Evolutionary conservation across 2,329 filamentous ascomycete genomes (phyloP), one percentile per base, ranked within the genome.

Genomic region (Arachnomyces sp.): DNA sequence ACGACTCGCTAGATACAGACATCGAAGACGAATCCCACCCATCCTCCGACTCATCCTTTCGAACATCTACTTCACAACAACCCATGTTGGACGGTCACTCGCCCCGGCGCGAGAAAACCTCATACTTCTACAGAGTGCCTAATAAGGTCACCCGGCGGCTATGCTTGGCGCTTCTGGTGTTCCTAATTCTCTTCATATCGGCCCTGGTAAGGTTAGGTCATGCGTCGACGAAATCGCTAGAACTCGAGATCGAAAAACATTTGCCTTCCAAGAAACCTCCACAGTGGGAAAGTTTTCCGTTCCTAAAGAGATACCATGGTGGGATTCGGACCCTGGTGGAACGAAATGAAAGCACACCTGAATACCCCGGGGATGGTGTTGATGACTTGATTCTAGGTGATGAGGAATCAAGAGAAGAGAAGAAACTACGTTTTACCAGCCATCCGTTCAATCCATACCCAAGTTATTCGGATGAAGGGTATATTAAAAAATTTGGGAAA

Each of bases 281-380:
- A 0, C 48, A 52, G n/a, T 96, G 89, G 88, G 86, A 94, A 59
- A 77, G 75, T 7, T 96, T 94, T 57, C 78, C 80, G 0, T 93
- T 95, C 54, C 63, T 98, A 45, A 82, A 82, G 44, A 76, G 89
- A 47, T 98, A 95, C 59, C 92, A 95, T 59, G 90, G 88, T 11
- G 92, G 92, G 1, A 74, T 98, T 44, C 74, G 82, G 48, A 83
- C 76, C 0, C 57, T 98, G 45, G 77, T 85, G 0, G 64, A 78
- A 0, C 66, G 79, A 17, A 61, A 72, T 11, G 69, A 85, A 35
- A 90, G 89, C 49, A 68, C 73, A 7, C 82, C 89, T 0, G 86
- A 96, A 56, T 96, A 94, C 56, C 90, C 92, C 1, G 72, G 73
- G 36, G 78, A 82, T 37, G 80, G 82, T 49, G 61, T 74, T 12